phyloP scores from a whole-genome alignment of 2,329 filamentous ascomycete species.

The Cladosporium sp. region DNA sequence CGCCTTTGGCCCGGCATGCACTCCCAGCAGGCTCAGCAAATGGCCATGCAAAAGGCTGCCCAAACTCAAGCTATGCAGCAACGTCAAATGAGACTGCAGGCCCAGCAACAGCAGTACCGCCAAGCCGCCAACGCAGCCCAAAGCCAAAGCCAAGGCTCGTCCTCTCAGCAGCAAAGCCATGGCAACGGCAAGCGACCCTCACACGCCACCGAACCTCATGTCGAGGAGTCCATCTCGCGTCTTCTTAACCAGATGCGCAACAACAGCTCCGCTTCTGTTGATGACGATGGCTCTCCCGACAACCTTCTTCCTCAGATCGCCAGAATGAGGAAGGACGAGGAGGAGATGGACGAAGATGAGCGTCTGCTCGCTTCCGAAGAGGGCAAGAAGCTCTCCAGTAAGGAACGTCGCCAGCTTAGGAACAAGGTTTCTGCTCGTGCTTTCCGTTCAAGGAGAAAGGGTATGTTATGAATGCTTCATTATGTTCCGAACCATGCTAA shows the following conservation, averaged over 20 bases:
- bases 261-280: constrained; percentile 59
- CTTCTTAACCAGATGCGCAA: constrained; percentile 90
- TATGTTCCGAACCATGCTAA: constrained; percentile 51
- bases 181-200: constrained; percentile 50
- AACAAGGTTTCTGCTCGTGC: constrained; percentile 98
- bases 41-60: constrained; percentile 57
- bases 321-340: constrained; percentile 85
- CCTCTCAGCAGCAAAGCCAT: constrained; percentile 31
- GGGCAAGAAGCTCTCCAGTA: constrained; percentile 98
- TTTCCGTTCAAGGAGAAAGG: constrained; percentile 97
- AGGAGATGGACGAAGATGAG: constrained; percentile 99
- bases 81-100: constrained; percentile 51
- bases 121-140: constrained; percentile 32
- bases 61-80: constrained; percentile 45
- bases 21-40: constrained; percentile 74
- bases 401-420: constrained; percentile 92
- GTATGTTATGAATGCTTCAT: constrained; percentile 55
- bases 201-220: constrained; percentile 49
- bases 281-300: constrained; percentile 48
- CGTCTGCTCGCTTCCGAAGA: constrained; percentile 91
- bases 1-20: constrained; percentile 93
- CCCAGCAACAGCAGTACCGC: constrained; percentile 42
- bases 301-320: constrained; percentile 66
- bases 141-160: constrained; percentile 33
- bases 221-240: constrained; percentile 90